Evolutionary conservation across 208 protist genomes (phyloP).

Genomic region (Leishmania gerbilli): DNA sequence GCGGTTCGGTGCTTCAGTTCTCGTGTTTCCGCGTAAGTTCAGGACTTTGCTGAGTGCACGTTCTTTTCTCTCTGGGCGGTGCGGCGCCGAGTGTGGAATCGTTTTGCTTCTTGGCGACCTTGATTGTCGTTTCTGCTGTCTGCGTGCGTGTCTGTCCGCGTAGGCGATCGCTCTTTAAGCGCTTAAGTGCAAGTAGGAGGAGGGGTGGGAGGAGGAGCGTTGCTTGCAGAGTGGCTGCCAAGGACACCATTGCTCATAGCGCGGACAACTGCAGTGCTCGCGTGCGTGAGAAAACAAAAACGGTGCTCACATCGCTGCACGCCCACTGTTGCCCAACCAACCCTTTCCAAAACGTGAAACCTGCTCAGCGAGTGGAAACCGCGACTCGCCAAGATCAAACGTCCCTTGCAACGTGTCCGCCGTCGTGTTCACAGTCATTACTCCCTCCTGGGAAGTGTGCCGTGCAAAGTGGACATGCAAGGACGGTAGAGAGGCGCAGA

Average conservation of each 20-base stretch:
- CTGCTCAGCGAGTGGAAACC: not conserved
- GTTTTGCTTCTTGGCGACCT: not conserved
- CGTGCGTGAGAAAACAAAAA: not conserved
- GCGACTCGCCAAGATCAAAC: not conserved
- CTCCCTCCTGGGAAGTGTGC: not conserved
- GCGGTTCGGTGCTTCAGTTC: not conserved
- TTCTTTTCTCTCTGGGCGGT: not conserved
- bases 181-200: not conserved
- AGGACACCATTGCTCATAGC: not conserved
- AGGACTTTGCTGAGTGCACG: not conserved
- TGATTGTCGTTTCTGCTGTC: constrained; percentile 1
- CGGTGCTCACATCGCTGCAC: not conserved
- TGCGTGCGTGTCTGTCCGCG: not conserved
- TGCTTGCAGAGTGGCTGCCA: not conserved
- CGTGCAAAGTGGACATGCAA: not conserved
- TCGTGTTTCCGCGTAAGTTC: not conserved
- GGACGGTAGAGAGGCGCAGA: not conserved
- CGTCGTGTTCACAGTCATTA: no score
- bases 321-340: not conserved
- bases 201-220: not conserved
- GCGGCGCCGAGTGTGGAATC: not conserved
- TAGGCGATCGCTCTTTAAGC: not conserved
- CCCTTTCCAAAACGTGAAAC: not conserved
- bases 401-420: not conserved
- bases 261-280: not conserved